Evolutionary conservation across 1,139 yeast genomes (phyloP).

Genomic region (Saccharomyces pastorianus): DNA sequence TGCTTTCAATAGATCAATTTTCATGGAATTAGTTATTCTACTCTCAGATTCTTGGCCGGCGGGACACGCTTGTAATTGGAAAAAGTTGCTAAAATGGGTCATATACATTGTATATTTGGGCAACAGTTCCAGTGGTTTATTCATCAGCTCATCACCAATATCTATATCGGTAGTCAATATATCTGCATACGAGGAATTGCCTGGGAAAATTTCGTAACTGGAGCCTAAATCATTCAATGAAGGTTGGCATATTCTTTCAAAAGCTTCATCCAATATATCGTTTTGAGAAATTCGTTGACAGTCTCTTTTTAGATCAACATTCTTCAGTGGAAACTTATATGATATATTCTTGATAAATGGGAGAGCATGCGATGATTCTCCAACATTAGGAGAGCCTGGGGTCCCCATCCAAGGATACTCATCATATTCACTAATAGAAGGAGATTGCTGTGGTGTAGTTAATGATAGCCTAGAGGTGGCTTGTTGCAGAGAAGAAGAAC

Average conservation of each 20-base stretch:
- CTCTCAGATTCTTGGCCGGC: constrained; percentile 44
- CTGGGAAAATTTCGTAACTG: constrained; percentile 10
- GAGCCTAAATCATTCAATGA: constrained; percentile 9
- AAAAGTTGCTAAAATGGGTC: constrained; percentile 28
- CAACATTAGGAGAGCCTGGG: constrained; percentile 17
- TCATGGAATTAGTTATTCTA: constrained; percentile 48
- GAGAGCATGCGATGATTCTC: constrained; percentile 5
- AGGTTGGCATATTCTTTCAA: constrained; percentile 18
- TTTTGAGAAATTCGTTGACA: constrained; percentile 22
- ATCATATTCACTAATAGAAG: constrained; percentile 28
- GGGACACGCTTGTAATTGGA: constrained; percentile 35
- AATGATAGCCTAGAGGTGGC: constrained; percentile 7
- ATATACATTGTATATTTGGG: constrained; percentile 26
- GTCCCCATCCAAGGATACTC: constrained; percentile 31
- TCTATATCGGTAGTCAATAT: constrained; percentile 11
- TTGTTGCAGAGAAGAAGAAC: constrained; percentile 25
- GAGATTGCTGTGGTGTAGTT: constrained; percentile 27
- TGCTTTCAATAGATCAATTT: constrained; percentile 38
- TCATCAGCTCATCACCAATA: neutral
- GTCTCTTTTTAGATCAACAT: constrained; percentile 22
- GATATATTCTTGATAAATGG: constrained; percentile 5
- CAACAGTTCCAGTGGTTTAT: constrained; percentile 18
- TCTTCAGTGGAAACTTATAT: constrained; percentile 12
- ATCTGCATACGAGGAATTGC: constrained; percentile 17
- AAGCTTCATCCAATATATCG: constrained; percentile 18